Base-by-base conservation (phyloP, 805 yeast species). In the Torulaspora indica region DNA sequence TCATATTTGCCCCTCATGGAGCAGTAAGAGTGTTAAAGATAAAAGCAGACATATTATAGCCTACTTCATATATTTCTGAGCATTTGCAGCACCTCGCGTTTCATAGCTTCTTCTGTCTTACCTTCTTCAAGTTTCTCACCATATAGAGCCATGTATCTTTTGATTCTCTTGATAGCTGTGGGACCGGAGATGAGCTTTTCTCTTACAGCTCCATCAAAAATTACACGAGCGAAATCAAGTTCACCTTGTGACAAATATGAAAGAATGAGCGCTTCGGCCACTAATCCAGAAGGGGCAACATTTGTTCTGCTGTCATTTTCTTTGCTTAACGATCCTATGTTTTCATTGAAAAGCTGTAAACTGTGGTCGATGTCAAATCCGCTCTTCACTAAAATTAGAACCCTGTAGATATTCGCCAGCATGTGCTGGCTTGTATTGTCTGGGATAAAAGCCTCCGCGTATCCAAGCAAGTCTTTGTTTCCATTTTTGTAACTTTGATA, bases 181-280 rank as follows among this genome's bases (percentile, higher is more conserved):
- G 71, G 75, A 27, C 75, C 71, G 12, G 53, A 52, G 2, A 77
- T 48, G 4, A 66, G 36, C 4, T 60, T 64, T 42, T 69, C 71
- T 29, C 61, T 64, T 0, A 67, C 53, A 0, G 78, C 75, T 50
- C 75, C 76, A 34, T 77, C 79, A 47, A 70, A 66, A 9, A 77
- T 56, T 34, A 76, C 70, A 42, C 69, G 64, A 0, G 82, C 81
- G 59, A 79, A 77, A 47, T 75, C 78, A 34, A 81, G 60, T 55
- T 79, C 82, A 34, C 68, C 63, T 30, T 69, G 66, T 15, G 69
- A 67, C 29, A 79, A 56, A 43, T 58, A 67, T 0, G 74, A 70
- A 12, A 74, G 48, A 23, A 78, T 59, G 30, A 78, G 54, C 2
- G 78, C 60, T 49, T 78, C 79, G 1, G 77, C 71, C 18, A 77